Base-by-base conservation (phyloP, 768 basidiomycete genomes). In the Xanthoconium purpureum region DNA sequence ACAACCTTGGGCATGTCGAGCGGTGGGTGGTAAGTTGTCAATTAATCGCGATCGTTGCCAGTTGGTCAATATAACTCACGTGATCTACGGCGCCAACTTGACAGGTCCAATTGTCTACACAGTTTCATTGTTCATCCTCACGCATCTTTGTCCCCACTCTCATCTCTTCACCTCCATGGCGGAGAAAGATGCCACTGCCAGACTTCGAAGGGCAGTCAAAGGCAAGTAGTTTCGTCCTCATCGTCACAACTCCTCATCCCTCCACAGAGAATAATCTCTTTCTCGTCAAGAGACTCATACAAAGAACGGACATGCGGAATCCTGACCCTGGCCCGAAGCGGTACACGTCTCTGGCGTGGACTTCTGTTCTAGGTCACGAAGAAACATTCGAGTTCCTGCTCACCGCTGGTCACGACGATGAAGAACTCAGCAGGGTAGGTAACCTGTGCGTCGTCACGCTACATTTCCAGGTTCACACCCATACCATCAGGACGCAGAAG, bases 371-470 rank as follows among this genome's bases (percentile, higher is more conserved):
- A 38, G 93, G 91, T 0, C 85, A 91, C 58, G 88, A 95, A 66
- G 94, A 96, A 68, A 94, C 91, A 2, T 98, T 96, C 62, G 94
- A 97, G 66, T 97, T 88, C 73, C 77, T 98, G 52, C 77, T 96
- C 50, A 82, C 78, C 59, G 84, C 81, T 20, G 93, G 93, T 33
- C 95, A 97, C 69, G 95, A 98, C 69, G 94, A 98, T 67, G 87
- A 90, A 54, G 95, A 98, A 71, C 76, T 94, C 57, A 94, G 89
- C 74, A 84, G 84, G 80, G 95, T 94, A 67, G 64, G 87, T 77
- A 44, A 56, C 37, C 45, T 38, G 54, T 35, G 12, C 56, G 38
- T 48, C 35, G 20, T 51, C 44, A 45, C 55, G 36, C 50, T 50
- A 54, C 48, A 28, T 10, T 47, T 50, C 47, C 55, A 40, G 61